Evolutionary conservation across 139 green algal species (phyloP), one percentile per base, ranked within the genome.

Genomic region (Closterium sp.): DNA sequence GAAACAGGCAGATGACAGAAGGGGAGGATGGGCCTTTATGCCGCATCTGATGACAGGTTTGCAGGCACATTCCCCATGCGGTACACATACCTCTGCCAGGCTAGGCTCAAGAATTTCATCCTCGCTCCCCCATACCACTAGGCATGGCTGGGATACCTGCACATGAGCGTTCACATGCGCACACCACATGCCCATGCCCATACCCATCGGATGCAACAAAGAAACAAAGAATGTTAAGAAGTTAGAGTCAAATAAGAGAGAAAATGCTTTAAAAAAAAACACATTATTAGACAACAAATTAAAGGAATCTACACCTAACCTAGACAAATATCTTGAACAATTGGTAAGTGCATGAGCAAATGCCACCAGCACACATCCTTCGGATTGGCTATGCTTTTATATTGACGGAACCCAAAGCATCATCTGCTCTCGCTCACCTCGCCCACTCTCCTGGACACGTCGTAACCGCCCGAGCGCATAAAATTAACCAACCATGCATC

Each of bases 101-200:
- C 32, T 29, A 11, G 89, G 87, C 9, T 94, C 94, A 17, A 95
- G 38, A 92, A 96, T 95, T 27, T 94, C 93, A 89, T 99, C 98
- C 19, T 99, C 86, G 13, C 96, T 92, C 29, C 98, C 98, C 98
- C 98, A 99, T 30, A 99, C 70, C 32, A 99, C 94, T 42, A 99
- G 94, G 5, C 95, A 96, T 27, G 95, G 92, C 94, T 96, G 94
- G 27, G 95, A 27, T 24, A 98, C 50, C 95, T 97, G 89, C 30
- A 86, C 85, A 88, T 31, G 22, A 9, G 2, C 28, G n/a, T 30
- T 24, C 88, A 85, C 88, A 85, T 28, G 17, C 21, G 6, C 42
- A 89, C 38, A 89, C 11, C 85, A 31, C 22, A 31, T 28, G 85
- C 85, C 10, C 85, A 24, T 87, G n/a, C 85, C 24, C 21, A 87